Percentiles rank a stretch among this genome's conserved stretches.
phyloP scores from a whole-genome alignment of 31 red algal species.

The Endocladia muricata region DNA sequence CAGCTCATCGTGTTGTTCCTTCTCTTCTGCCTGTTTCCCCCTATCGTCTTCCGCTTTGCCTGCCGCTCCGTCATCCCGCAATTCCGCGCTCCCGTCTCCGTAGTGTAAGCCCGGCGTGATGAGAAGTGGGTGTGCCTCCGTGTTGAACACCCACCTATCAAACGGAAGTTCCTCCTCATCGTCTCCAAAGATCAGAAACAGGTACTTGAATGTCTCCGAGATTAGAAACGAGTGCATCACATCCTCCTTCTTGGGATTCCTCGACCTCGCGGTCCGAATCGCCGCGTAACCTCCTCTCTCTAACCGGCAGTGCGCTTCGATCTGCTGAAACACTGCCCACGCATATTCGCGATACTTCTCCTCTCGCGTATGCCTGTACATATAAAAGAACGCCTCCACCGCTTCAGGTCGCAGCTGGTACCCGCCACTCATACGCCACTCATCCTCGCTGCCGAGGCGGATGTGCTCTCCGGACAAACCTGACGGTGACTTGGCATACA shows the following conservation, averaged over 20 bases:
- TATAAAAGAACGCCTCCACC: slow-evolving; percentile 89
- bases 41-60: not conserved
- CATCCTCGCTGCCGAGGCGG: slow-evolving; percentile 21
- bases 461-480: slow-evolving; percentile 72
- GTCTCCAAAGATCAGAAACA: slow-evolving; percentile 71
- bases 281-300: slow-evolving; percentile 45
- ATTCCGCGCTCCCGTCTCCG: not conserved
- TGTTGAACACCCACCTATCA: slow-evolving; percentile 80
- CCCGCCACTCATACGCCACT: slow-evolving; percentile 55
- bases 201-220: slow-evolving; percentile 94
- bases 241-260: slow-evolving; percentile 54
- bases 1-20: not conserved
- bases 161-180: slow-evolving; percentile 42
- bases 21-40: not conserved
- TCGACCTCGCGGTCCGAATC: slow-evolving; percentile 17
- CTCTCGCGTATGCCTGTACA: slow-evolving; percentile 73
- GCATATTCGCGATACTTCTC: slow-evolving; percentile 79
- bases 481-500: slow-evolving; percentile 68
- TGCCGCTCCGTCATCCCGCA: not conserved
- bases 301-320: slow-evolving; percentile 60
- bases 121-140: slow-evolving; percentile 85
- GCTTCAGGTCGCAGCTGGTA: slow-evolving; percentile 88
- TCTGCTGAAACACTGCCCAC: slow-evolving; percentile 69
- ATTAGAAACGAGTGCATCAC: slow-evolving; percentile 83
- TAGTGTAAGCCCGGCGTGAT: slow-evolving; percentile 48